These are phyloP conservation scores for Papilionanthe hybrid DNA, from an alignment of 116 monocot species.

Conservation along the genomic window DNA sequence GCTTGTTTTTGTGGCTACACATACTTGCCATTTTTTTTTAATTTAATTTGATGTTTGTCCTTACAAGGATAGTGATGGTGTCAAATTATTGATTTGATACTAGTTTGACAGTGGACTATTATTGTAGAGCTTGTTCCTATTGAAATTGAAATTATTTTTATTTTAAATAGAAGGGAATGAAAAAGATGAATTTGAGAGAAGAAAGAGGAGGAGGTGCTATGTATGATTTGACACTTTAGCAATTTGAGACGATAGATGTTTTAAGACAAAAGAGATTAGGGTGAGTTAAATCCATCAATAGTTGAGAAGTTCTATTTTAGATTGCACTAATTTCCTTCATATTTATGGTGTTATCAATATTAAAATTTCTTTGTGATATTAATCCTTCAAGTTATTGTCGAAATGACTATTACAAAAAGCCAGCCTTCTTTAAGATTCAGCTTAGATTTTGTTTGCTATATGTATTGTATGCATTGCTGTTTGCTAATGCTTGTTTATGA, in stretches of 20 bases:
- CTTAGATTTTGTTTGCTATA: not conserved
- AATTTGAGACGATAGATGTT: not conserved
- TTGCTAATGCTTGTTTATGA: too few species aligned
- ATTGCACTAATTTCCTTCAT: not conserved
- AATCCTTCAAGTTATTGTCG: not conserved
- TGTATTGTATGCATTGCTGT: not conserved
- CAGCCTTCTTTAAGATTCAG: not conserved
- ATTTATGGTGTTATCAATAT: not conserved
- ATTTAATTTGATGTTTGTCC: not conserved
- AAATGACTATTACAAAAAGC: not conserved
- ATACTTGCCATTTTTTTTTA: not conserved
- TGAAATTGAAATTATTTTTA: not conserved
- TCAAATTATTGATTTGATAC: not conserved
- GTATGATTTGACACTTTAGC: not conserved
- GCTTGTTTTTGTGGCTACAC: not conserved
- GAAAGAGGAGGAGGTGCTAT: not conserved
- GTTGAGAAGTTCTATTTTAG: not conserved
- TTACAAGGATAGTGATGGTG: not conserved
- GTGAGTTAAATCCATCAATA: not conserved
- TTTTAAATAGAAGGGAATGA: not conserved
- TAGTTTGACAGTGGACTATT: not conserved
- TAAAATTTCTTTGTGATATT: not conserved
- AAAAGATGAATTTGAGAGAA: not conserved
- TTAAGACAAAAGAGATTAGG: not conserved
- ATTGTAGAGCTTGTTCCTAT: not conserved